These are phyloP conservation scores for Dovyalis caffra DNA, from an alignment of 345 rosid genomes.

Conservation along the genomic window DNA sequence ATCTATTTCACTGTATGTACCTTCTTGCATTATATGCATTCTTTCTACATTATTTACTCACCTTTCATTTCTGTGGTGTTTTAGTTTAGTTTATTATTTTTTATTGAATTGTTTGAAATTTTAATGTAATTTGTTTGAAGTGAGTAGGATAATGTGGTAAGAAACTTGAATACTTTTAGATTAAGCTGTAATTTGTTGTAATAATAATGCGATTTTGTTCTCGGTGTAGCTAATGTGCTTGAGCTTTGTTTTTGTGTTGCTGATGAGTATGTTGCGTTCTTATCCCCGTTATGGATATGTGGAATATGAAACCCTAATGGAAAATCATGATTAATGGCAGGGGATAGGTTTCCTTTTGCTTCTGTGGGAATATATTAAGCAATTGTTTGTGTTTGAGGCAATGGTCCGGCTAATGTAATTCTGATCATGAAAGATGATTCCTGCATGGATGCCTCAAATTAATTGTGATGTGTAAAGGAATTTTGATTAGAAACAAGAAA, in stretches of 20 bases:
- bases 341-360: no score
- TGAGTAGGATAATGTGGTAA: neutral
- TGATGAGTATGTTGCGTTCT: neutral
- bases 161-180: neutral
- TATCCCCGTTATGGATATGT: neutral
- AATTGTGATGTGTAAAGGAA: neutral
- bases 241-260: neutral
- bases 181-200: neutral
- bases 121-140: neutral
- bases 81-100: neutral
- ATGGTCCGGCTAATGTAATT: neutral
- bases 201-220: neutral
- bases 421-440: neutral
- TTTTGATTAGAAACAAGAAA: neutral
- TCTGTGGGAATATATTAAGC: neutral
- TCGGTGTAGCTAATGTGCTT: neutral
- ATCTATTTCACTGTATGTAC: constrained; percentile 82
- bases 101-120: neutral
- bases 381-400: neutral
- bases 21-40: constrained; percentile 43
- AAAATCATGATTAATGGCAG: no score
- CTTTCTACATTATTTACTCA: neutral
- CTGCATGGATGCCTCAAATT: neutral
- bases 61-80: neutral
- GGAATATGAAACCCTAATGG: neutral